These are phyloP conservation scores for Solanum hybrid DNA, from an alignment of 305 asterid species.

Conservation along the genomic window DNA sequence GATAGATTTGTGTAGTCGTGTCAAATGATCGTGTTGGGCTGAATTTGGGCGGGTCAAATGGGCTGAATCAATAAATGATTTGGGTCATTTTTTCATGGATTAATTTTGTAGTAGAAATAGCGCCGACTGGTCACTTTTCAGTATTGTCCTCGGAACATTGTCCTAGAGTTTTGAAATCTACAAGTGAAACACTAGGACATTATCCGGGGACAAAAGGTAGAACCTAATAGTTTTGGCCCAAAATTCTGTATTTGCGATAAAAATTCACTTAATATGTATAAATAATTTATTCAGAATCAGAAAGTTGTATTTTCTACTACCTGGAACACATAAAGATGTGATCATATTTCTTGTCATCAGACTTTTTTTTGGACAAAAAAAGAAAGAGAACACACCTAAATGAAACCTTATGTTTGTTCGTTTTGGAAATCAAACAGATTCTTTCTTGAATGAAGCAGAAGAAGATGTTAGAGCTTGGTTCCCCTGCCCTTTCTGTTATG, in stretches of 20 bases:
- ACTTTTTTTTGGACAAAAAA: neutral
- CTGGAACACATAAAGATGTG: neutral
- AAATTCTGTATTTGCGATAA: neutral
- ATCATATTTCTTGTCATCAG: neutral
- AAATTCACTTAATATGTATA: neutral
- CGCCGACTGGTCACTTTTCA: neutral
- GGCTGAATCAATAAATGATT: neutral
- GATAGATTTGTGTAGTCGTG: neutral
- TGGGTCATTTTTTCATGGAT: neutral
- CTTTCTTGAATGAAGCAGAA: conserved; percentile 28
- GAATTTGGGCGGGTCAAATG: neutral
- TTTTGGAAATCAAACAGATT: conserved; percentile 23
- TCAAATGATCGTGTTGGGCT: neutral
- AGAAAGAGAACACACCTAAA: neutral
- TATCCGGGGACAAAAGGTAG: neutral
- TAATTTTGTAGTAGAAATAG: neutral
- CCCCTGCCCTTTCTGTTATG: conserved; percentile 82
- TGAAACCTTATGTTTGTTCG: neutral
- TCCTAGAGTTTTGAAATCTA: neutral
- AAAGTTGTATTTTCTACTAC: neutral
- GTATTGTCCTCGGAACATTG: neutral
- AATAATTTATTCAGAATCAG: neutral
- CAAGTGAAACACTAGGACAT: neutral
- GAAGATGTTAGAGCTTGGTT: conserved; percentile 70
- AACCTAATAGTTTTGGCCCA: neutral